Base-by-base conservation (phyloP, 352 stramenopile genomes). In the Hyaloperonospora brassicae region DNA sequence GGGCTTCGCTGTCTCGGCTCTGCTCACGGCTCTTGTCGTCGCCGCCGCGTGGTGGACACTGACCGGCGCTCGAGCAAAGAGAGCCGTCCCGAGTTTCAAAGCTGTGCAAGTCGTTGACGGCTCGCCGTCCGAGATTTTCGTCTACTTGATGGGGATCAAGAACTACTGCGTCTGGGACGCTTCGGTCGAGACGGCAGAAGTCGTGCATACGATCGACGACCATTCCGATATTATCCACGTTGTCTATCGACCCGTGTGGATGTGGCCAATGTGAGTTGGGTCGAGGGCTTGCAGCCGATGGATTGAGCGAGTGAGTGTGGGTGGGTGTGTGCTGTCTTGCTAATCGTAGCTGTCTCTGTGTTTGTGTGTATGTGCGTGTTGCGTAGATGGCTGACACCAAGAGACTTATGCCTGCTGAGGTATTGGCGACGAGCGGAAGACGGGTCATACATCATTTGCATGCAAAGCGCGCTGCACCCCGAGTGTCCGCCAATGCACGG, bases 181-280 rank as follows among this genome's bases (percentile, higher is more conserved):
- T 8, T 83, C 77, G 1, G 66, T 88, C 0, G 79, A 87, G 48
- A 62, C 55, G 49, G 74, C 73, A 0, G 61, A 79, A 39, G 76
- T 87, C 3, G 75, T 89, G 50, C 77, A 89, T 59, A 86, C 77
- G 0, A 87, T 89, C 42, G 79, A 89, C 36, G 72, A 86, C 48
- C 79, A 89, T 57, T 79, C 79, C 43, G 79, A 89, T 66, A 88
- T 89, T 53, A 72, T 88, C 46, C 75, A 88, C 56, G 60, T 88
- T 50, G 70, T 87, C n/a, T 88, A 86, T 46, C 54, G 66, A 23
- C 77, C 79, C 1, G 74, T 85, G n/a, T 89, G 79, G 79, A 75
- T 88, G 40, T 89, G 79, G 79, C 79, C 79, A 17, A 46, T 87
- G 74, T 89, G 72, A 48, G 74, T 72, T 0, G 5, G 27, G 8